Percentiles rank a stretch among this genome's conserved stretches.
phyloP scores from a whole-genome alignment of 768 basidiomycete species.

The Kwoniella sp. region DNA sequence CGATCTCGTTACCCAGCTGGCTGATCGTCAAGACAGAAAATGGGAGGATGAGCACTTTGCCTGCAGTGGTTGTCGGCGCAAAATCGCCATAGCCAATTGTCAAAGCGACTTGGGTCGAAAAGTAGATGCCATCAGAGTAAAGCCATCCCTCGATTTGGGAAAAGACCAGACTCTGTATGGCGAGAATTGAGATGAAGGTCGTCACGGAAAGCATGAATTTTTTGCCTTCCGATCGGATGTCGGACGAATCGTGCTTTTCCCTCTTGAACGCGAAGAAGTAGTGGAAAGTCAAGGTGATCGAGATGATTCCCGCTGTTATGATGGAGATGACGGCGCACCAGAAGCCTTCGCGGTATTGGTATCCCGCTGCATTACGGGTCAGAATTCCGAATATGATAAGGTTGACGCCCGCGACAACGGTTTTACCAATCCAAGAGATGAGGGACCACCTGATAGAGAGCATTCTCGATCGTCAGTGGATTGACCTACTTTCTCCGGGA shows the following conservation, averaged over 20 bases:
- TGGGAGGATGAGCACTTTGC: constrained; percentile 46
- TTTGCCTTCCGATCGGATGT: constrained; percentile 32
- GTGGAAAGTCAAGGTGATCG: constrained; percentile 39
- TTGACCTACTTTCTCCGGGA: background rate
- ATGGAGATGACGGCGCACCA: constrained; percentile 48
- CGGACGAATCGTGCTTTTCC: constrained; percentile 18
- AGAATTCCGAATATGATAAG: constrained; percentile 43
- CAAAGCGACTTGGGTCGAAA: constrained; percentile 30
- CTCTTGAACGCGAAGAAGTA: constrained; percentile 38
- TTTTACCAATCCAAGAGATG: constrained; percentile 54
- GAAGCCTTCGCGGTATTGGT: constrained; percentile 38
- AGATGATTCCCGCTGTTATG: constrained; percentile 41
- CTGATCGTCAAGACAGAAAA: constrained; percentile 56
- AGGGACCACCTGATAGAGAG: constrained; percentile 36
- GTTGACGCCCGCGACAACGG: constrained; percentile 52
- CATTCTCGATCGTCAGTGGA: too few relatives aligned
- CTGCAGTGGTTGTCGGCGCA: constrained; percentile 34
- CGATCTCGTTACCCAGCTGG: constrained; percentile 52
- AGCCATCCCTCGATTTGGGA: constrained; percentile 54
- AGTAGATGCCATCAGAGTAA: constrained; percentile 52
- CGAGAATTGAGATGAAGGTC: constrained; percentile 46
- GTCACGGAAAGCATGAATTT: constrained; percentile 50
- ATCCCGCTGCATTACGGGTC: constrained; percentile 37
- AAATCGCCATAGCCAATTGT: constrained; percentile 48
- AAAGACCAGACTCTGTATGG: constrained; percentile 52